Percentiles rank a stretch among this genome's conserved stretches.
Conservation (phyloP, 1,284 basidiomycete species). For the Cryptococcus maquisensis region DNA sequence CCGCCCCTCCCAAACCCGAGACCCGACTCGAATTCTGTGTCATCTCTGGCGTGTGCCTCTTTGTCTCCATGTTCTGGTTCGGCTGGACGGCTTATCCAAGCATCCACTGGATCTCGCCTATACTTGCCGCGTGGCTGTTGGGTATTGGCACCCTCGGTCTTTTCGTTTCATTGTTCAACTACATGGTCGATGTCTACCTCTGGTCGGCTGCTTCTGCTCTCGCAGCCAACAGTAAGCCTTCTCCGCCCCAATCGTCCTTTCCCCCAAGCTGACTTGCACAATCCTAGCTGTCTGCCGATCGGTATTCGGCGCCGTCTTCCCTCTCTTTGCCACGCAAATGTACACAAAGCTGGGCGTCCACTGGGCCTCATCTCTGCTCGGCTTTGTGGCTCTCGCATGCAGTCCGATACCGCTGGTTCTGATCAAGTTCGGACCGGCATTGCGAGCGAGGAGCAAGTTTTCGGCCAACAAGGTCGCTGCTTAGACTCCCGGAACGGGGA, state of each 20-base stretch:
- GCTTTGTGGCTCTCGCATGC: conserved; percentile 41
- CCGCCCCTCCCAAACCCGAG: conserved; percentile 29
- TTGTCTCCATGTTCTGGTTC: conserved; percentile 49
- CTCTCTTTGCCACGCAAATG: conserved; percentile 54
- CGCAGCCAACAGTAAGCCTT: conserved; percentile 46
- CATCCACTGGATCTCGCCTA: conserved; percentile 50
- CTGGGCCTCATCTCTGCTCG: conserved; percentile 45
- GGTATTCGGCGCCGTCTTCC: conserved; percentile 50
- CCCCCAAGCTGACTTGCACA: no score
- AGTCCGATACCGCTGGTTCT: conserved; percentile 50
- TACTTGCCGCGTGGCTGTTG: conserved; percentile 51
- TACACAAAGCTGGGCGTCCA: conserved; percentile 49
- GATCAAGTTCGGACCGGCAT: conserved; percentile 50
- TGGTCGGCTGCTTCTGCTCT: conserved; percentile 53
- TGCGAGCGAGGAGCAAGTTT: conserved; percentile 50
- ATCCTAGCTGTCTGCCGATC: conserved; percentile 49
- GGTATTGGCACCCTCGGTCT: conserved; percentile 54
- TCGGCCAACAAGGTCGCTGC: conserved; percentile 25
- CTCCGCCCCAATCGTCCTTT: background rate
- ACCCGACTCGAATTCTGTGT: conserved; percentile 40
- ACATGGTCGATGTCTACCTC: conserved; percentile 54
- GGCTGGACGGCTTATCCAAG: conserved; percentile 50
- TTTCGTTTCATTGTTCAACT: conserved; percentile 54
- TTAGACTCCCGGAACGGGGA: no score
- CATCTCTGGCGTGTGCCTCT: conserved; percentile 48